These are phyloP conservation scores for Rhizopus stolonifer DNA, from an alignment of 371 early-diverging fungal species.

Conservation along the genomic window DNA sequence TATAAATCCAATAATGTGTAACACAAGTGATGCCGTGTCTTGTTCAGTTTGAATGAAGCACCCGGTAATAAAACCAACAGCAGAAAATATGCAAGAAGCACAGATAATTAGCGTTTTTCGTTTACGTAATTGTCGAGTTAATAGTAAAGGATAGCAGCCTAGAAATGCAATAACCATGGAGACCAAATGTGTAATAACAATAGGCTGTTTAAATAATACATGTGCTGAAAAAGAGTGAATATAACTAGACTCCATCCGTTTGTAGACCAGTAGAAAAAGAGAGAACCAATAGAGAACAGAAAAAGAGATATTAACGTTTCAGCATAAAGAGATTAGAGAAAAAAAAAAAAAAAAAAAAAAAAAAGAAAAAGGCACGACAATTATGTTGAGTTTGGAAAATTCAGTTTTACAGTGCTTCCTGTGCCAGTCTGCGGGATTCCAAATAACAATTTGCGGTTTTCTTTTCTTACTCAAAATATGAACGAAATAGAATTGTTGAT, in stretches of 20 bases:
- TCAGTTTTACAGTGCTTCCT: too few species aligned
- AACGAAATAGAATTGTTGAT: too few species aligned
- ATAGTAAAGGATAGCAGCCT: constrained; percentile 39
- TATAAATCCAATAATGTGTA: constrained; percentile 5
- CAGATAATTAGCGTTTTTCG: constrained; percentile 26
- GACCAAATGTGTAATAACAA: constrained; percentile 38
- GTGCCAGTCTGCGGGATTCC: too few species aligned
- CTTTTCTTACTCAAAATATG: too few species aligned
- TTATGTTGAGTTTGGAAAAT: neutral
- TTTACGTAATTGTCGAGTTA: constrained; percentile 36
- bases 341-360: neutral
- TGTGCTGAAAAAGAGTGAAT: constrained; percentile 39
- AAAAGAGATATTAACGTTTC: neutral
- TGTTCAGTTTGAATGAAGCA: constrained; percentile 20
- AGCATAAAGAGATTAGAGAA: neutral
- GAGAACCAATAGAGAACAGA: neutral
- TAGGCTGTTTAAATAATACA: constrained; percentile 42
- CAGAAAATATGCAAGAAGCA: constrained; percentile 24
- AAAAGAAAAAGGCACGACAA: neutral
- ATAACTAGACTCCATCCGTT: constrained; percentile 27
- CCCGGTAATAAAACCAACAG: constrained; percentile 33
- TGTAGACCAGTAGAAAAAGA: neutral
- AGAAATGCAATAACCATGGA: constrained; percentile 41
- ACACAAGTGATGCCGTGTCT: constrained; percentile 10
- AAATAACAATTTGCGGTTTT: too few species aligned